Evolutionary conservation across 331 rosid genomes (phyloP), one percentile per base, ranked within the genome.

Genomic region (Acacia pycnantha): DNA sequence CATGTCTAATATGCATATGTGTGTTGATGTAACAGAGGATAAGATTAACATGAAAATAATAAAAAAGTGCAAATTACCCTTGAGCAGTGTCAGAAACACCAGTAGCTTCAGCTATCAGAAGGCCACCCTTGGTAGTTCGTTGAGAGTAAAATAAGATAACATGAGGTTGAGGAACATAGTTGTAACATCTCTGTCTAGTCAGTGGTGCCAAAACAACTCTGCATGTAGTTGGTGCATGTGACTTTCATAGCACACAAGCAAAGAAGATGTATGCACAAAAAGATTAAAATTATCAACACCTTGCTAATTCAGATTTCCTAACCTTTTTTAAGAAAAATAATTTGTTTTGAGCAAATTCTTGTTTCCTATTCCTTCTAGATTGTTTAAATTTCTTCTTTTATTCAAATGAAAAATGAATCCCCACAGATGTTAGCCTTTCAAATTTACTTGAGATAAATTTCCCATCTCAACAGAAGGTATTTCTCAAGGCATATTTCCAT

Each of bases 41-140:
- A 9, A 68, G 21, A 65, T 31, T 16, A 29, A 21, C 73, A 37
- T 37, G 13, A 40, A 40, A 43, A 40, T 3, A 37, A 12, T 37
- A 24, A 68, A 37, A 37, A 11, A 19, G 51, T 1, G 6, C 27
- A 35, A 44, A 46, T 44, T 71, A 71, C 76, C 76, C 76, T 71
- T 71, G 58, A 71, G 76, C 76, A 46, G 76, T 71, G 59, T 71
- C 76, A 26, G 76, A 71, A 71, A 71, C 76, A 71, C 58, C 76
- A 71, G 76, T 46, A 2, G 76, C 40, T 71, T 71, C 76, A 71
- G 76, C 7, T 12, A 70, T 70, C 76, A 70, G 31, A 44, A 70
- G 58, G 1, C 76, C 76, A 5, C 76, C 56, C 37, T 24, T 26
- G 19, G 76, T 14, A 71, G 76, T 46, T 47, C 76, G 54, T 51